Evolutionary conservation across 2,329 filamentous ascomycete genomes (phyloP).

Genomic region (Cadophora sp.): DNA sequence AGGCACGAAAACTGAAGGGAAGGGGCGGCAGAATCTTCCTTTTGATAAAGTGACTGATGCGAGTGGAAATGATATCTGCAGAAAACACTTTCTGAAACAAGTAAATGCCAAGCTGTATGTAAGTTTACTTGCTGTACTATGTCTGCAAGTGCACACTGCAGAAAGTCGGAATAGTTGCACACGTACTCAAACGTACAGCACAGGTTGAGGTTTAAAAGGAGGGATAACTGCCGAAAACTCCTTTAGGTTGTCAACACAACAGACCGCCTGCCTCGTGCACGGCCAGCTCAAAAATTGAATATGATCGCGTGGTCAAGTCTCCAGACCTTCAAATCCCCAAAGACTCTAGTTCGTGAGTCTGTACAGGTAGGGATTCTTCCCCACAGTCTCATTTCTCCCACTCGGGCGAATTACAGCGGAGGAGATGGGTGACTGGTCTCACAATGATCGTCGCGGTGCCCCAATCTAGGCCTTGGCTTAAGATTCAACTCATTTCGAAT

Average conservation of each 20-base stretch:
- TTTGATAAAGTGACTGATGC: neutral
- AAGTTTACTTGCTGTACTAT: neutral
- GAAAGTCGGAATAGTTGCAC: neutral
- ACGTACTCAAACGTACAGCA: neutral
- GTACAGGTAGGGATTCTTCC: conserved; percentile 17
- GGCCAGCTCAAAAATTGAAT: neutral
- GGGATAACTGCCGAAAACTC: conserved; percentile 5
- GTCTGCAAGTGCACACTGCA: neutral
- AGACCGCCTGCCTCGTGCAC: conserved; percentile 8
- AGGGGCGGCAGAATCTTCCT: neutral
- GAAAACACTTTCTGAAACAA: neutral
- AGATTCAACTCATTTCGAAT: neutral
- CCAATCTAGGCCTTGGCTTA: conserved; percentile 3
- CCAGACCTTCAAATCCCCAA: neutral
- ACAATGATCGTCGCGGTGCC: conserved; percentile 1
- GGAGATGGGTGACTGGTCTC: neutral
- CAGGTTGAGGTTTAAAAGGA: neutral
- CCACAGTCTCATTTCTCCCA: neutral
- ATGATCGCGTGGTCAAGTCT: conserved; percentile 15
- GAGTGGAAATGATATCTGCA: neutral
- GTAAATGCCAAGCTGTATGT: neutral
- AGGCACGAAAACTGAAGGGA: neutral
- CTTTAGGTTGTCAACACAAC: neutral
- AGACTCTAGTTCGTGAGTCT: conserved; percentile 2
- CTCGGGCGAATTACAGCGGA: conserved; percentile 9